Base-by-base conservation (phyloP, 495 filamentous ascomycete species). In the Immersiella caudata region DNA sequence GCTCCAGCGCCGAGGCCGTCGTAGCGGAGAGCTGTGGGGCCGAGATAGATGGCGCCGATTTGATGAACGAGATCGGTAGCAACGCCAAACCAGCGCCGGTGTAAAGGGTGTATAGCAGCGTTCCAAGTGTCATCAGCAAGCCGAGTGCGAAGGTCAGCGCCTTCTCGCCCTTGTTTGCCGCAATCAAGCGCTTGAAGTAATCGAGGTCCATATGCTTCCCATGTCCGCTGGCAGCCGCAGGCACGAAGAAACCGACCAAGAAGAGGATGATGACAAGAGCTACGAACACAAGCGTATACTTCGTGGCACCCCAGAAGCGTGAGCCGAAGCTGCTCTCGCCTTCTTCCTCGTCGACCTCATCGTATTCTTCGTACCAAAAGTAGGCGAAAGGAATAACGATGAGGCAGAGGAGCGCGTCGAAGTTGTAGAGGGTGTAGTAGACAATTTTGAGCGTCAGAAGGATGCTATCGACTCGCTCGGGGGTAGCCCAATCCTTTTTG, bases 361-460 rank as follows among this genome's bases (percentile, higher is more conserved):
- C 91, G 72, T 96, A 95, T 78, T 98, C 96, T 79, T 99, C 95
- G 68, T 96, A 96, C 88, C 89, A 97, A 79, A 99, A 99, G 79
- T 98, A 99, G 14, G 93, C 89, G 75, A 99, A 99, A 1, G 95
- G 95, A 21, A 97, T 88, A 21, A 97, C 87, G 36, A 99, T 73
- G 46, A 99, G 83, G 75, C 96, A 98, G 16, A 99, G 89, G 1
- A 96, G 76, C 1, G 94, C 94, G 78, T 99, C 96, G 67, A 97
- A 77, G 33, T 90, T 94, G 79, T 98, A 99, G 0, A 98, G 84
- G 0, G 87, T 83, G 78, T 98, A 99, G 78, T 98, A 99, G 60
- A 97, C 89, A 65, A 95, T 86, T 72, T 91, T 91, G 51, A 99
- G 81, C 0, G 91, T 91, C 33, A 86, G 82, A 4, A 91, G 80